A percentile compares a stretch with the other conserved stretches of the same genome.
Evolutionary conservation across 306 rosid species (phyloP).

Genomic region (Quercus gilva): DNA sequence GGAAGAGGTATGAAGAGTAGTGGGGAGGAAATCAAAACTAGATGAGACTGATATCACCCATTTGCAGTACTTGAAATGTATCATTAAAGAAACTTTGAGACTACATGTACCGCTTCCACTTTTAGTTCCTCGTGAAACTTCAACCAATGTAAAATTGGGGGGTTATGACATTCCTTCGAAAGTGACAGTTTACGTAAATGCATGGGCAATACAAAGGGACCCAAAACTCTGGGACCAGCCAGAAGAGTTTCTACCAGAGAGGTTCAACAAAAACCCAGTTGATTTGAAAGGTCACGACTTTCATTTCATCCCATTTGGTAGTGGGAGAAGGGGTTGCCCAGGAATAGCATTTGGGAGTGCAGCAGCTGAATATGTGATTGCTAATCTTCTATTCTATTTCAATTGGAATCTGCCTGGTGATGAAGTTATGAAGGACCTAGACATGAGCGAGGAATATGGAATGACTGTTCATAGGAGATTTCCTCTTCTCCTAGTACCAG

Average conservation of each 20-base stretch:
- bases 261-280: conserved; percentile 3
- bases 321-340: conserved; percentile 35
- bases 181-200: conserved; percentile 22
- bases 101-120: conserved; percentile 31
- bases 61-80: conserved; percentile 32
- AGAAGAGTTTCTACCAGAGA: conserved; percentile 29
- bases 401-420: background rate
- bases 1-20: conserved; percentile 30
- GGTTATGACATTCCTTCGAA: conserved; percentile 16
- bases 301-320: conserved; percentile 28
- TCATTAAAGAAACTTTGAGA: conserved; percentile 28
- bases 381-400: conserved; percentile 2
- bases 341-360: conserved; percentile 20
- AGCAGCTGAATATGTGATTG: conserved; percentile 1
- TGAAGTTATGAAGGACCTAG: background rate
- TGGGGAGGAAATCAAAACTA: conserved; percentile 14
- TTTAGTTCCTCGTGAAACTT: conserved; percentile 22
- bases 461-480: background rate
- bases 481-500: background rate
- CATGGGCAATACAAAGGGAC: conserved; percentile 34
- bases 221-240: conserved; percentile 32
- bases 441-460: background rate
- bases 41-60: conserved; percentile 4
- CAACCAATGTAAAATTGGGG: background rate
- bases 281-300: conserved; percentile 24